phyloP scores from a whole-genome alignment of 805 yeast genomes.

The Starmerella asiatica region DNA sequence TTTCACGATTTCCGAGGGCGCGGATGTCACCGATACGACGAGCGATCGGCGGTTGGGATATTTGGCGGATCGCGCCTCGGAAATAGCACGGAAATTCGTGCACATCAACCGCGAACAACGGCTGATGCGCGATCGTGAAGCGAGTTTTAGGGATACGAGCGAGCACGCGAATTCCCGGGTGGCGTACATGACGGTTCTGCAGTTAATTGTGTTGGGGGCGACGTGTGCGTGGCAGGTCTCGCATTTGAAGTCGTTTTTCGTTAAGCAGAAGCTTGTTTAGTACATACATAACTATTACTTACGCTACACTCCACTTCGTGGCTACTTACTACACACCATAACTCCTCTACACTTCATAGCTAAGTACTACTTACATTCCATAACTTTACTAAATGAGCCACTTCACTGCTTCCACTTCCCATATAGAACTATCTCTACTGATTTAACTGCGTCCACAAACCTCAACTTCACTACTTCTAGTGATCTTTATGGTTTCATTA shows the following conservation, averaged over 20 bases:
- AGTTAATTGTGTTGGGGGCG: constrained; percentile 48
- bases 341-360: too few species aligned
- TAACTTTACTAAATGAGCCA: too few species aligned
- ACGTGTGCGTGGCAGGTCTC: constrained; percentile 67
- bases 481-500: too few species aligned
- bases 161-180: constrained; percentile 65
- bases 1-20: constrained; percentile 50
- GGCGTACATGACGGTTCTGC: constrained; percentile 60
- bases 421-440: too few species aligned
- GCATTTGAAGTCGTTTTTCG: constrained; percentile 68
- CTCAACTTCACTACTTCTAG: too few species aligned
- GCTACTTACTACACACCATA: too few species aligned
- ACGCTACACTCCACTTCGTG: too few species aligned
- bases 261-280: constrained; percentile 75
- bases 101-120: constrained; percentile 54
- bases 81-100: constrained; percentile 43
- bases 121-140: constrained; percentile 52
- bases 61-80: constrained; percentile 44
- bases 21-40: constrained; percentile 46
- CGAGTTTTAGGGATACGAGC: constrained; percentile 59
- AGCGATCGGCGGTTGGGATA: constrained; percentile 40
- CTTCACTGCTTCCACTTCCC: too few species aligned
- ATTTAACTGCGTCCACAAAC: too few species aligned
- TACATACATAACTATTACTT: too few species aligned
- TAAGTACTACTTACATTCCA: too few species aligned